phyloP scores from a whole-genome alignment of 495 filamentous ascomycete species.

The Neurospora sp. region DNA sequence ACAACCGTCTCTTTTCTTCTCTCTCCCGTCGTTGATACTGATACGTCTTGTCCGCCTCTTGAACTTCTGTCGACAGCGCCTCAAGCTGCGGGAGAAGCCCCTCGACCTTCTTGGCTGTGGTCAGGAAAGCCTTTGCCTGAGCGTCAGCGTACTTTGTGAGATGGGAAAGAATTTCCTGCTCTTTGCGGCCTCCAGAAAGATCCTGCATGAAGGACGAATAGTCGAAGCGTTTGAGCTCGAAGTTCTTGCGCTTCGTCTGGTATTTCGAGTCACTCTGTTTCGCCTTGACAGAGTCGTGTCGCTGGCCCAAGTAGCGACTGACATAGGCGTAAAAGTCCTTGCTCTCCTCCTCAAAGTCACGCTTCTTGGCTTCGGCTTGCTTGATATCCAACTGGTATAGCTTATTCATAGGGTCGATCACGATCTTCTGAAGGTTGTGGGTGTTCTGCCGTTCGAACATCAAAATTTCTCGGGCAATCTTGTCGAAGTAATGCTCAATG shows the following conservation, averaged over 20 bases:
- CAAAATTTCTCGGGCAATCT: slow-evolving; percentile 86
- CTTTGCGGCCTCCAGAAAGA: slow-evolving; percentile 91
- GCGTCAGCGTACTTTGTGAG: slow-evolving; percentile 90
- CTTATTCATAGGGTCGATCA: slow-evolving; percentile 87
- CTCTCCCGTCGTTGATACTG: slow-evolving; percentile 86
- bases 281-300: slow-evolving; percentile 90
- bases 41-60: slow-evolving; percentile 88
- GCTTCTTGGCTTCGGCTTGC: slow-evolving; percentile 92
- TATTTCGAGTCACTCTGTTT: slow-evolving; percentile 99
- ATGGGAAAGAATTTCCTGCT: slow-evolving; percentile 93
- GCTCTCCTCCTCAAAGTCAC: slow-evolving; percentile 97
- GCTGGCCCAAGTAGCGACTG: slow-evolving; percentile 85
- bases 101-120: slow-evolving; percentile 78
- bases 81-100: slow-evolving; percentile 82
- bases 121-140: slow-evolving; percentile 74
- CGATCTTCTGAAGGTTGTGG: slow-evolving; percentile 72
- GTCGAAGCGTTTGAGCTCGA: slow-evolving; percentile 94
- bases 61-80: slow-evolving; percentile 81
- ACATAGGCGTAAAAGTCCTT: slow-evolving; percentile 96
- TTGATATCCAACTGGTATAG: slow-evolving; percentile 96
- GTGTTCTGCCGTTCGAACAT: slow-evolving; percentile 78
- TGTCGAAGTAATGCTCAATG: slow-evolving; percentile 96
- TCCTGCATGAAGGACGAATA: slow-evolving; percentile 99
- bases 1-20: slow-evolving; percentile 77
- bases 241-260: slow-evolving; percentile 83